A percentile compares a stretch with the other conserved stretches of the same genome.
Evolutionary conservation across 371 early-diverging fungal genomes (phyloP).

Genomic region (Apophysomyces elegans): DNA sequence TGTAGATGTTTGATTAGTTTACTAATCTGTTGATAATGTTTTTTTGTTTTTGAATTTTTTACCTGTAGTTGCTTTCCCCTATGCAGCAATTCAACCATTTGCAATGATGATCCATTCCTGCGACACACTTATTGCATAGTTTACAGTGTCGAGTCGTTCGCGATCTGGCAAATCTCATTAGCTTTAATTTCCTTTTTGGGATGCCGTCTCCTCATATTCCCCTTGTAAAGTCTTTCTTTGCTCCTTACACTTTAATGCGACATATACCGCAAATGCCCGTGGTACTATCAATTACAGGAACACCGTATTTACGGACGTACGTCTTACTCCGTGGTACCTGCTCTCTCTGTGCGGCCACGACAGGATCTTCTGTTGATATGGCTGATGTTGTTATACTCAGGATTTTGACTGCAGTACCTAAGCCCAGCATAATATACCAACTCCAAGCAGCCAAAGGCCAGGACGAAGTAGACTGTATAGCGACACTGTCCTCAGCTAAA

Average conservation of each 20-base stretch:
- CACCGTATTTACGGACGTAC: conserved; percentile 67
- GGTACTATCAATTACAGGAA: conserved; percentile 69
- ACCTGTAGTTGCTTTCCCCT: conserved; percentile 74
- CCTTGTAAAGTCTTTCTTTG: not conserved
- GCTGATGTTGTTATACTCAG: conserved; percentile 51
- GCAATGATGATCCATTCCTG: conserved; percentile 85
- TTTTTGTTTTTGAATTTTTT: not conserved
- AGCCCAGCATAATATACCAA: conserved; percentile 32
- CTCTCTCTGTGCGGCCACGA: conserved; percentile 39
- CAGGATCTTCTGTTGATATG: conserved; percentile 58
- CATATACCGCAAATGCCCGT: conserved; percentile 75
- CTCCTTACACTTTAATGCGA: conserved; percentile 56
- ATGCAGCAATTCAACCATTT: conserved; percentile 81
- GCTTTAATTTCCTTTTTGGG: conserved; percentile 4
- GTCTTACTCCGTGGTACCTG: conserved; percentile 61
- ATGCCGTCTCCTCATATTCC: no score
- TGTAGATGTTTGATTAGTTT: conserved; percentile 10
- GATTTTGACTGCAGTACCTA: conserved; percentile 36
- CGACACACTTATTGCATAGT: conserved; percentile 86
- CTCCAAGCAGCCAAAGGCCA: conserved; percentile 26
- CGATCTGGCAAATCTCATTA: conserved; percentile 19
- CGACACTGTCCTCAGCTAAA: not conserved
- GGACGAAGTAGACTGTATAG: conserved; percentile 6
- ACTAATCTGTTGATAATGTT: conserved; percentile 7
- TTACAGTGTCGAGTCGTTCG: conserved; percentile 70